phyloP scores from a whole-genome alignment of 371 early-diverging fungal genomes.

The Mucor velutinosus region DNA sequence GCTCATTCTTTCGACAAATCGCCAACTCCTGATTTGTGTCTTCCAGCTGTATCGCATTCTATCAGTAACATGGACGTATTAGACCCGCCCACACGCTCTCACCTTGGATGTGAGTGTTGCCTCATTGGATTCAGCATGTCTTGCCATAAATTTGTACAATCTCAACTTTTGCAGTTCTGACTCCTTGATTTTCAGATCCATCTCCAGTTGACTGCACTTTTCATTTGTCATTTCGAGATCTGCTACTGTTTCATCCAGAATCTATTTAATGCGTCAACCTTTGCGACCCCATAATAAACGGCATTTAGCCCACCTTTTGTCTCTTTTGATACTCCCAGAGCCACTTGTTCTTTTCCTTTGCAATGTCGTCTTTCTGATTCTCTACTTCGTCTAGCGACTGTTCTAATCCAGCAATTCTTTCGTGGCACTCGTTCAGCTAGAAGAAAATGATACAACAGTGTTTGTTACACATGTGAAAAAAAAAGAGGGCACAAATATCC shows the following conservation, averaged over 20 bases:
- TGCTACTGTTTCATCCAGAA: constrained; percentile 31
- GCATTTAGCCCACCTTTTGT: constrained; percentile 27
- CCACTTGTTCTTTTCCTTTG: constrained; percentile 31
- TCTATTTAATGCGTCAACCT: constrained; percentile 14
- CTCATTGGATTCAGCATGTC: constrained; percentile 33
- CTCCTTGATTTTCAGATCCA: constrained; percentile 23
- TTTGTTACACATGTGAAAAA: constrained; percentile 19
- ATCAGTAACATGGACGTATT: too few species aligned
- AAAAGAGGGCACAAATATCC: constrained; percentile 5
- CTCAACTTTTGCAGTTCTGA: constrained; percentile 33
- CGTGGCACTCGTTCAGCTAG: constrained; percentile 32
- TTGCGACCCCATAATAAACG: neutral
- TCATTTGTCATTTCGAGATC: constrained; percentile 35
- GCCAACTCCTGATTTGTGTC: constrained; percentile 46
- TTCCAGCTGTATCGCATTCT: constrained; percentile 38
- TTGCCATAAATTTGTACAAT: constrained; percentile 26
- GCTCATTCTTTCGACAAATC: constrained; percentile 32
- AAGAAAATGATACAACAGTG: constrained; percentile 3
- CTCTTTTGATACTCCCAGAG: constrained; percentile 40
- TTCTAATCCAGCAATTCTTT: constrained; percentile 25
- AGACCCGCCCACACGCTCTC: too few species aligned
- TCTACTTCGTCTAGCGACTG: constrained; percentile 30
- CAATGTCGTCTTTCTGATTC: constrained; percentile 22
- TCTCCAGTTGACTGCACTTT: constrained; percentile 27
- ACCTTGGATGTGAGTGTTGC: constrained; percentile 34